Base-by-base conservation (phyloP, 768 basidiomycete genomes). In the Rhodotorula graminis region DNA sequence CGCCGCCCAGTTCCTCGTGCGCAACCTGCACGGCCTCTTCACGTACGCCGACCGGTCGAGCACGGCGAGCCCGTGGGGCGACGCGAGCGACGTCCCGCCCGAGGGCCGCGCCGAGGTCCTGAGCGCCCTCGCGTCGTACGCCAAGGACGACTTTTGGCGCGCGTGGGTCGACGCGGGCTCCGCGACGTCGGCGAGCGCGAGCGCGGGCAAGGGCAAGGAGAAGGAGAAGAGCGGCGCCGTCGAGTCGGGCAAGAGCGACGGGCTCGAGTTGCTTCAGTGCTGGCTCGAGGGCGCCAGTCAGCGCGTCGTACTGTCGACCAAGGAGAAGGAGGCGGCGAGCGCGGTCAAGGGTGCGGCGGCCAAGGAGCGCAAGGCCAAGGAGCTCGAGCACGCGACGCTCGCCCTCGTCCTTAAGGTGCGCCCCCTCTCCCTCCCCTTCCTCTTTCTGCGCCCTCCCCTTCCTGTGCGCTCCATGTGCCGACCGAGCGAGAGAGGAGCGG, bases 1-100 rank as follows among this genome's bases (percentile, higher is more conserved):
- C 50, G 21, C 71, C 14, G 71, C 71, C 2, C 67, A 68, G 63
- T 27, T n/a, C 4, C 52, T 72, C 50, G n/a, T 72, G 16, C 21
- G 37, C 11, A 37, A 53, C 52, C 33, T 61, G 19, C 50, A 64
- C 52, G 40, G 33, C 5, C 49, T 52, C 2, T 72, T 72, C 46
- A 46, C 59, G 18, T 66, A 68, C 59, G n/a, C 37, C 5, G 71
- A 31, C 15, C 50, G 62, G 12, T 23, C 57, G 21, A 25, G 18
- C 12, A 64, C 71, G 23, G 40, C 52, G 23, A 56, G 49, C 18
- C 62, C 64, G 8, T 72, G 71, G 71, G 59, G 62, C 11, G 71
- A 72, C 29, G 62, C 63, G 52, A 65, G 63, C 42, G 71, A 72
- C 46, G 67, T 72, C 12, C 71, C 71, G 31, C 71, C 71, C 31